Percentiles rank a stretch among this genome's conserved stretches.
Conservation (phyloP, 768 basidiomycete species). For the Psilocybe tampanensis region DNA sequence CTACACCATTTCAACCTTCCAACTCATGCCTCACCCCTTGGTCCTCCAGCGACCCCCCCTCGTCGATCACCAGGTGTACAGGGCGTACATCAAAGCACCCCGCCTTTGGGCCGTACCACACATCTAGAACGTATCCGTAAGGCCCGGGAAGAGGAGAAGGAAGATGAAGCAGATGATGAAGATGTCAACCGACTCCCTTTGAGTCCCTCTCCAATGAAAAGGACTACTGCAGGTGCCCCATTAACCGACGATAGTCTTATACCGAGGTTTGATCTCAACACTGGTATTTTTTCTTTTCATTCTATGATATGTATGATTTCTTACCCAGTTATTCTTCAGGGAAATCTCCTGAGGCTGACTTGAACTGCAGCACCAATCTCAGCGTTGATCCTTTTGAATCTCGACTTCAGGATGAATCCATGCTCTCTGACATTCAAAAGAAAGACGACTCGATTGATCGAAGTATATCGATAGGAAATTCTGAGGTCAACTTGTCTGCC, state of each 20-base stretch:
- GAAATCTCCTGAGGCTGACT: constrained; percentile 10
- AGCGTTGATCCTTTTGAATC: constrained; percentile 27
- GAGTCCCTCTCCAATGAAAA: constrained; percentile 42
- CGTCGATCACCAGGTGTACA: constrained; percentile 30
- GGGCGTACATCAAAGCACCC: constrained; percentile 32
- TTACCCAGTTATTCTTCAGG: constrained; percentile 11
- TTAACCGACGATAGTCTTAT: constrained; percentile 29
- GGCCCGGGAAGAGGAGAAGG: constrained; percentile 31
- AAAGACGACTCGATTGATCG: constrained; percentile 15
- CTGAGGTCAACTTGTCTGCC: constrained; percentile 28
- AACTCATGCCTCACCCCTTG: constrained; percentile 33
- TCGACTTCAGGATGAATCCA: constrained; percentile 27
- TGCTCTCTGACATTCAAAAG: constrained; percentile 19
- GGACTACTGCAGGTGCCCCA: constrained; percentile 2
- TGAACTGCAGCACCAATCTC: constrained; percentile 20
- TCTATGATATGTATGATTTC: neutral
- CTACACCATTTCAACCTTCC: constrained; percentile 32
- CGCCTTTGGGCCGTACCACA: constrained; percentile 39
- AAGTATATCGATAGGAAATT: constrained; percentile 31
- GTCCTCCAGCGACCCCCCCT: constrained; percentile 37
- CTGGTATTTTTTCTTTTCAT: constrained; percentile 16
- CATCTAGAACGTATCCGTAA: constrained; percentile 32
- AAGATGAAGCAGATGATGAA: constrained; percentile 27
- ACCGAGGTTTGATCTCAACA: constrained; percentile 32
- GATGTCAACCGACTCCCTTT: constrained; percentile 33